These are phyloP conservation scores for Silene conica DNA, from an alignment of 148 eudicot species.

Conservation along the genomic window DNA sequence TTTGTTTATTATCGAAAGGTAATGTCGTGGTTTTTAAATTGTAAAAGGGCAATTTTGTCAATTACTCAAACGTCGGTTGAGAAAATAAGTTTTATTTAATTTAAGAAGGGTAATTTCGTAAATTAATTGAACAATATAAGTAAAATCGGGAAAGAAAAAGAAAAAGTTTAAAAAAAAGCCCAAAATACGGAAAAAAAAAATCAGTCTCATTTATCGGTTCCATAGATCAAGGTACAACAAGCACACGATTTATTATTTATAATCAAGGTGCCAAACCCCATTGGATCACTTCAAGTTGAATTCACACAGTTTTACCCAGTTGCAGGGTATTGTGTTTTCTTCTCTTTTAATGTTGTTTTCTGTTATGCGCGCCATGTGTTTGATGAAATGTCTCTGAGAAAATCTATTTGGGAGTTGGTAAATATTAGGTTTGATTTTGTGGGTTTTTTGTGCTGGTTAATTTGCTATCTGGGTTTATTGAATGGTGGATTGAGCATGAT, in stretches of 20 bases:
- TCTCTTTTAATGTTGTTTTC: neutral
- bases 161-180: neutral
- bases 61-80: too few relatives aligned
- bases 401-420: neutral
- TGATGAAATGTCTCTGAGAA: constrained; percentile 17
- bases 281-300: constrained; percentile 94
- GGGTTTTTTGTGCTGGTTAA: constrained; percentile 11
- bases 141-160: too few relatives aligned
- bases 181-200: constrained; percentile 46
- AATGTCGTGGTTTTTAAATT: too few relatives aligned
- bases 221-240: constrained; percentile 98
- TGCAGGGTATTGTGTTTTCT: constrained; percentile 71
- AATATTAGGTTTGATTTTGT: constrained; percentile 16
- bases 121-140: too few relatives aligned
- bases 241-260: constrained; percentile 87
- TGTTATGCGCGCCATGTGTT: constrained; percentile 10
- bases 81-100: too few relatives aligned
- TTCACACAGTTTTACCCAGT: constrained; percentile 90
- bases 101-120: too few relatives aligned
- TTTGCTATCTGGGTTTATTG: neutral
- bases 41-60: too few relatives aligned
- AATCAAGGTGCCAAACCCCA: constrained; percentile 40
- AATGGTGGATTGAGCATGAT: too few relatives aligned
- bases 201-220: constrained; percentile 59
- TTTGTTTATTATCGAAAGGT: too few relatives aligned